Evolutionary conservation across 2,329 filamentous ascomycete species (phyloP).

Genomic region (Alternaria brassicicola): DNA sequence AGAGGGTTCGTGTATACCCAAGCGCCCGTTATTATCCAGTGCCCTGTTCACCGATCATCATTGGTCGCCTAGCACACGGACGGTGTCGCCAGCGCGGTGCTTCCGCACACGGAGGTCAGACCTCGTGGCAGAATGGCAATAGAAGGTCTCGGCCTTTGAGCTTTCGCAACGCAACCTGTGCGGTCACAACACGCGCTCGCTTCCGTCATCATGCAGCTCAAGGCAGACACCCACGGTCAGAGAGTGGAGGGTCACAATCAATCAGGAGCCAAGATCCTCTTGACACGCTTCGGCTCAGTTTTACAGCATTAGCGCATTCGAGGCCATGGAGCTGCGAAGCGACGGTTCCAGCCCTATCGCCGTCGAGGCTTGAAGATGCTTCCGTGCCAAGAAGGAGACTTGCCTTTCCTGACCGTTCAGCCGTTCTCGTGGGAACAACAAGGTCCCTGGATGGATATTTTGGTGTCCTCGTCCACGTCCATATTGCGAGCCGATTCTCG

Average conservation of each 20-base stretch:
- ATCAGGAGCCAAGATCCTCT: slow-evolving; percentile 9
- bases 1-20: slow-evolving; percentile 18
- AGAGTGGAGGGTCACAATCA: slow-evolving; percentile 16
- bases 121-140: slow-evolving; percentile 34
- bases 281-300: slow-evolving; percentile 1
- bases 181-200: slow-evolving; percentile 19
- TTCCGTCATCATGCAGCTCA: slow-evolving; percentile 35
- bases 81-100: slow-evolving; percentile 13
- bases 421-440: slow-evolving; percentile 20
- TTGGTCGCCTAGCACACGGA: slow-evolving; percentile 24
- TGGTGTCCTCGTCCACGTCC: slow-evolving; percentile 7
- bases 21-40: slow-evolving; percentile 26
- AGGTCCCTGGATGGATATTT: slow-evolving; percentile 16
- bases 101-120: slow-evolving; percentile 18
- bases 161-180: slow-evolving; percentile 21
- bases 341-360: slow-evolving; percentile 2
- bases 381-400: slow-evolving; percentile 12
- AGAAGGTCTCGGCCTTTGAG: slow-evolving; percentile 25
- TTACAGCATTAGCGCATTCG: slow-evolving; percentile 1
- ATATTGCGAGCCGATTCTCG: slow-evolving; percentile 7
- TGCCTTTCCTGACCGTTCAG: slow-evolving; percentile 6
- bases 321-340: not conserved
- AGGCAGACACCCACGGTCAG: slow-evolving; percentile 25
- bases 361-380: slow-evolving; percentile 10
- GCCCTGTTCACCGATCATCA: slow-evolving; percentile 21